Evolutionary conservation across 2,329 filamentous ascomycete genomes (phyloP).

Genomic region (Cladophialophora chaetospira): DNA sequence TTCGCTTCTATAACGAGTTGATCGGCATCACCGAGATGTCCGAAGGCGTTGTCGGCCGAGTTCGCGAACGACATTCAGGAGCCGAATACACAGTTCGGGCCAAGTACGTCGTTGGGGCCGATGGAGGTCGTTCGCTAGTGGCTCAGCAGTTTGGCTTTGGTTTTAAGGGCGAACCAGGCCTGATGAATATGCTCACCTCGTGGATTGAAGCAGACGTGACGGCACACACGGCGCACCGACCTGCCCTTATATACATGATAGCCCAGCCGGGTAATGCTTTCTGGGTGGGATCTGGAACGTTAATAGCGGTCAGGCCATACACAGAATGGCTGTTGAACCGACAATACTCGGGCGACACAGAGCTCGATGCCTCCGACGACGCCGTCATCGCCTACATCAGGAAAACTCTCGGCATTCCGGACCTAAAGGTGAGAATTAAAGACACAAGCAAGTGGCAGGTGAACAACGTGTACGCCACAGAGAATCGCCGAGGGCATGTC

Average conservation of each 20-base stretch:
- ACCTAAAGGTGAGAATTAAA: conserved; percentile 35
- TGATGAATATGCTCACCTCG: conserved; percentile 14
- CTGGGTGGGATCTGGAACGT: conserved; percentile 28
- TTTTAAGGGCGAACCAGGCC: conserved; percentile 8
- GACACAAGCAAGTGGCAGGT: conserved; percentile 34
- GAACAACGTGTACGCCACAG: conserved; percentile 34
- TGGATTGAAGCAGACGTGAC: conserved; percentile 13
- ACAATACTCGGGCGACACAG: conserved; percentile 19
- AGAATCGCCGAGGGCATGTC: conserved; percentile 36
- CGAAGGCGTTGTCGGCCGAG: not conserved
- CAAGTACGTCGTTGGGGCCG: conserved; percentile 8
- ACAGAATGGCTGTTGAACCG: conserved; percentile 37
- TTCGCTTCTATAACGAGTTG: not conserved
- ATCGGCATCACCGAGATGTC: not conserved
- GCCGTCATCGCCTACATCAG: conserved; percentile 24
- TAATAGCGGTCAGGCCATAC: conserved; percentile 38
- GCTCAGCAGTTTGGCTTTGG: not conserved
- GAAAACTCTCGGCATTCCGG: conserved; percentile 35
- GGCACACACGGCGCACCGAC: conserved; percentile 11
- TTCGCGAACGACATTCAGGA: not conserved
- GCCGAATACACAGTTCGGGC: conserved; percentile 7
- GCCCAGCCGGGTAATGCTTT: conserved; percentile 10
- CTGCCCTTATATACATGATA: conserved; percentile 14
- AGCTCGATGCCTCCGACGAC: not conserved
- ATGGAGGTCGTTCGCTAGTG: conserved; percentile 9